These are phyloP conservation scores for Phaffia tasmanica DNA, from an alignment of 768 basidiomycete species.

Conservation along the genomic window DNA sequence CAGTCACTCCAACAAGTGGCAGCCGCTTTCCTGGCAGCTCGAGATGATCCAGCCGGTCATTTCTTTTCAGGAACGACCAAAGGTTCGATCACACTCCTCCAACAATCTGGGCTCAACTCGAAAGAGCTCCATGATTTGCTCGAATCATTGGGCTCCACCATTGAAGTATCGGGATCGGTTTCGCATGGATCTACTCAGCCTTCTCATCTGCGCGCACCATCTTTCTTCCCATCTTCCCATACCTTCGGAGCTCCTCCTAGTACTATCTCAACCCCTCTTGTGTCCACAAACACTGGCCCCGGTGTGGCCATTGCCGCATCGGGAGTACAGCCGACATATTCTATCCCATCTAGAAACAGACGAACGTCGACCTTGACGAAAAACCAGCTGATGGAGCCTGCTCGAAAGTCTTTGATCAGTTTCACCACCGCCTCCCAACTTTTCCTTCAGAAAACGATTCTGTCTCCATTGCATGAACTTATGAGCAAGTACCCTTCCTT, in stretches of 20 bases:
- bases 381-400: slow-evolving; percentile 45
- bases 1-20: slow-evolving; percentile 52
- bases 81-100: slow-evolving; percentile 59
- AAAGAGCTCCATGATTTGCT: slow-evolving; percentile 58
- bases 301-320: no score
- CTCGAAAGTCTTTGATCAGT: slow-evolving; percentile 48
- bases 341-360: neutral
- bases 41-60: slow-evolving; percentile 43
- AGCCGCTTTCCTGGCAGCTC: slow-evolving; percentile 49
- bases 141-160: slow-evolving; percentile 34
- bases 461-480: slow-evolving; percentile 66
- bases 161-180: neutral
- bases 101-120: slow-evolving; percentile 75
- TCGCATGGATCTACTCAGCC: neutral
- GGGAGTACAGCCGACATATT: neutral
- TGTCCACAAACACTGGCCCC: neutral
- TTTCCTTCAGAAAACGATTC: slow-evolving; percentile 67
- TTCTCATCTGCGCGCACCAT: slow-evolving; percentile 15
- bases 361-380: neutral
- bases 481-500: slow-evolving; percentile 59
- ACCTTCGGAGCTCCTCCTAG: neutral
- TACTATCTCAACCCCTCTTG: neutral
- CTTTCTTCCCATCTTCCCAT: slow-evolving; percentile 26
- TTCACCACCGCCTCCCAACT: slow-evolving; percentile 66
- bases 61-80: slow-evolving; percentile 48